Conservation (phyloP, 2,329 filamentous ascomycete species). For the Paecilomyces formosus region DNA sequence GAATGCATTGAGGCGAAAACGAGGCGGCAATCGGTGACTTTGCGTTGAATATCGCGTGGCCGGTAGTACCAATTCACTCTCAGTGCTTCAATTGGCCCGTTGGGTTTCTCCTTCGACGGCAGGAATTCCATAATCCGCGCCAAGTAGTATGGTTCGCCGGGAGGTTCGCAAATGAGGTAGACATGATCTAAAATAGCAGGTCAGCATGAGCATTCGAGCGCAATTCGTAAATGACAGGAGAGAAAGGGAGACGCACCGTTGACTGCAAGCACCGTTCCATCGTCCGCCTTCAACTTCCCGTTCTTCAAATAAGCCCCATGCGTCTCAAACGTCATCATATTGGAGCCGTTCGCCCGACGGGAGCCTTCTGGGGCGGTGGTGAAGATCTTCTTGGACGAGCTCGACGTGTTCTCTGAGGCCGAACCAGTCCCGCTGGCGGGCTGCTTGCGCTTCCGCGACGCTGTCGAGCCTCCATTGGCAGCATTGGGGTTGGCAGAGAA, state of each 20-base stretch:
- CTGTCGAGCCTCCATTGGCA: conserved; percentile 35
- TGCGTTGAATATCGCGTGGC: conserved; percentile 89
- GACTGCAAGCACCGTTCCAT: conserved; percentile 72
- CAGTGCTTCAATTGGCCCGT: conserved; percentile 71
- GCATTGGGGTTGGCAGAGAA: conserved; percentile 46
- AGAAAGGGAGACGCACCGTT: conserved; percentile 62
- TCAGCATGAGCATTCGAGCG: conserved; percentile 9
- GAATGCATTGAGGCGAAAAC: conserved; percentile 98
- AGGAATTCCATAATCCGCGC: conserved; percentile 98
- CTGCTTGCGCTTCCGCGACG: conserved; percentile 81
- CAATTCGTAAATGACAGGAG: conserved; percentile 9
- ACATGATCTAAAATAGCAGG: conserved; percentile 58
- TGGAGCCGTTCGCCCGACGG: conserved; percentile 52
- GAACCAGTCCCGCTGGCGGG: conserved; percentile 36
- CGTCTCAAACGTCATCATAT: conserved; percentile 81
- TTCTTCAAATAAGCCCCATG: conserved; percentile 62
- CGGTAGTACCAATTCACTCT: conserved; percentile 98
- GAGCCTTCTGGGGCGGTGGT: conserved; percentile 23
- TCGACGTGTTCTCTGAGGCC: conserved; percentile 21
- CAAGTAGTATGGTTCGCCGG: conserved; percentile 95
- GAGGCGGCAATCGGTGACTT: conserved; percentile 80
- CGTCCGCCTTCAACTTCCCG: conserved; percentile 77
- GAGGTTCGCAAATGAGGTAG: conserved; percentile 94
- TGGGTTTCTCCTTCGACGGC: conserved; percentile 66
- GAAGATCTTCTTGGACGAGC: conserved; percentile 28